Base-by-base conservation (phyloP, 1,284 basidiomycete genomes). In the Ceratobasidium sp. region DNA sequence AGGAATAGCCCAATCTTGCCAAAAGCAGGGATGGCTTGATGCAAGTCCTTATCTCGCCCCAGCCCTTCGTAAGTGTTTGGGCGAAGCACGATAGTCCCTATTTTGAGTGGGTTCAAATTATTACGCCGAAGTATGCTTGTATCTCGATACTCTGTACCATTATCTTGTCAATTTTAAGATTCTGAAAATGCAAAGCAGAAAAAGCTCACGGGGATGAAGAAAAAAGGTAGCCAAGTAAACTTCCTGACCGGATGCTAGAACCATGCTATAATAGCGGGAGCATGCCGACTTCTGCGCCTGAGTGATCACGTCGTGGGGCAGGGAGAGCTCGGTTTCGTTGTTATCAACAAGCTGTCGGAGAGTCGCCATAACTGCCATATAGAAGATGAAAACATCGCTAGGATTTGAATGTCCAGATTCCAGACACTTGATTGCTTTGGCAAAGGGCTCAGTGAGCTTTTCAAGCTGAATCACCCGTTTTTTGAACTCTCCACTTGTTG, bases 361-460 rank as follows among this genome's bases (percentile, higher is more conserved):
- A 2, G 49, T 30, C n/a, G 73, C 73, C 38, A 67, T 30, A 16
- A 74, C 35, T 1, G 49, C 71, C 1, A 74, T 23, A 43, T 50
- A 54, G 28, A 74, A 74, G 3, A 74, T 21, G 26, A 73, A 59
- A 8, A 74, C 73, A 67, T 72, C 58, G 21, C 61, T 52, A 18
- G 55, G 69, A 41, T 52, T 72, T 26, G 73, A 64, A 9, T 50
- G 52, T 13, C 47, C 55, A 6, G 71, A 74, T 32, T 74, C 73
- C 0, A 74, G 46, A 28, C 73, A 74, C 47, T 72, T 67, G 18
- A 69, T 47, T 6, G 73, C 70, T 9, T 52, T 43, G 1, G 73
- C 73, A 30, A 74, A 32, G 5, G 73, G 73, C 47, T 64, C 54
- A 30, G 64, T 55, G 0, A 73, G 9, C 13, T 46, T 35, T 28